Percentiles rank a stretch among this genome's conserved stretches.
Conservation (phyloP, 1,284 basidiomycete genomes). For the Leucoagaricus sp. region DNA sequence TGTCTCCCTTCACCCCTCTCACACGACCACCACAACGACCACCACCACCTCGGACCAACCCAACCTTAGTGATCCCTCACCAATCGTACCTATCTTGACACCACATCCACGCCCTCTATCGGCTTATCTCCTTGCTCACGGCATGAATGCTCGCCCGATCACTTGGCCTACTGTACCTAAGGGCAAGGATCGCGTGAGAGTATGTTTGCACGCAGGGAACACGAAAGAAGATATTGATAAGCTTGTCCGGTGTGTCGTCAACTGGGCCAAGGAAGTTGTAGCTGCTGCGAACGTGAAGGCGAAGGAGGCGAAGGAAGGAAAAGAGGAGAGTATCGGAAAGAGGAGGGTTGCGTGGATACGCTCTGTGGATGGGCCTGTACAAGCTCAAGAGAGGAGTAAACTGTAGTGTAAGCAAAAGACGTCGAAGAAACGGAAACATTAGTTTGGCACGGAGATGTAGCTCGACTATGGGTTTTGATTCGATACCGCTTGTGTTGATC, state of each 20-base stretch:
- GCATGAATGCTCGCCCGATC: constrained; percentile 78
- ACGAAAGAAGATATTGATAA: constrained; percentile 61
- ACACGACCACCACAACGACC: constrained; percentile 7
- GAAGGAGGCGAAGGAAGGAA: constrained; percentile 2
- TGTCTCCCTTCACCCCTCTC: constrained; percentile 32
- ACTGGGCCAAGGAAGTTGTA: constrained; percentile 47
- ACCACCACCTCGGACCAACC: too few species aligned
- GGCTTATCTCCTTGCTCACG: constrained; percentile 56
- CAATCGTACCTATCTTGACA: constrained; percentile 88
- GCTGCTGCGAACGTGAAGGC: constrained; percentile 15
- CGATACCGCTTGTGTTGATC: too few species aligned
- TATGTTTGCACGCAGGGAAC: constrained; percentile 83
- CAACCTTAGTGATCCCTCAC: constrained; percentile 44
- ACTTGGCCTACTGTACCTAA: constrained; percentile 85
- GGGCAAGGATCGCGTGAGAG: constrained; percentile 78
- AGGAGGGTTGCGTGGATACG: neutral
- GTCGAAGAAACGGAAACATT: too few species aligned
- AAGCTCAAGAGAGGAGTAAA: constrained; percentile 8
- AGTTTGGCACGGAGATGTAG: too few species aligned
- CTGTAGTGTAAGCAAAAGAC: too few species aligned
- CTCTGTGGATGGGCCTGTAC: neutral
- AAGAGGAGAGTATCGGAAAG: neutral
- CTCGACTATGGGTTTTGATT: too few species aligned
- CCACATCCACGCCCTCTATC: constrained; percentile 73
- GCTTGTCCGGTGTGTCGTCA: constrained; percentile 49